Conservation (phyloP, 2,329 filamentous ascomycete genomes). For the Fusarium sp. region DNA sequence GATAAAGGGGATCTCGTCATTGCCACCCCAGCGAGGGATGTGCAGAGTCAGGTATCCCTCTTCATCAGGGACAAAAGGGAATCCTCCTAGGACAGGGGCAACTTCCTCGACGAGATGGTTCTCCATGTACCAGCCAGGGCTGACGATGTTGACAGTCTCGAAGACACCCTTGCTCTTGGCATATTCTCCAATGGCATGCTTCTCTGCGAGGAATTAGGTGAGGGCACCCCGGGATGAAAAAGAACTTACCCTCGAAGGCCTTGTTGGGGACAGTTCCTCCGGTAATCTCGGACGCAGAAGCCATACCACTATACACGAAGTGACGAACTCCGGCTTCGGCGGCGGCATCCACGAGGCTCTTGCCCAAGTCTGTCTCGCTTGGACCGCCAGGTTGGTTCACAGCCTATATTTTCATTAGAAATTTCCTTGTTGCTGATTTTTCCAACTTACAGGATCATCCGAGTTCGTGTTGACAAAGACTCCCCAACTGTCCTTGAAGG, state of each 20-base stretch:
- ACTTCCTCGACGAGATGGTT: constrained; percentile 52
- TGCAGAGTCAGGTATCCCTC: constrained; percentile 53
- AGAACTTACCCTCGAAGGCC: constrained; percentile 49
- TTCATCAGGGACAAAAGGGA: constrained; percentile 50
- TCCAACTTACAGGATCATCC: constrained; percentile 44
- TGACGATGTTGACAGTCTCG: constrained; percentile 50
- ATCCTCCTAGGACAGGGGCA: constrained; percentile 54
- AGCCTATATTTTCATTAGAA: constrained; percentile 29
- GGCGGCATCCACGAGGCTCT: constrained; percentile 49
- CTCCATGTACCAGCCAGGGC: constrained; percentile 57
- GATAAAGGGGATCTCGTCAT: constrained; percentile 52
- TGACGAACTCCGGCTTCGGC: constrained; percentile 49
- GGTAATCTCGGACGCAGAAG: constrained; percentile 48
- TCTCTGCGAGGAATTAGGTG: constrained; percentile 45
- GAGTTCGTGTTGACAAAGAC: constrained; percentile 51
- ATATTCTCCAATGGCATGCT: constrained; percentile 53
- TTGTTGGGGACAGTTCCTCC: constrained; percentile 47
- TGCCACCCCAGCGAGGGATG: constrained; percentile 54
- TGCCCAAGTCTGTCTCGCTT: constrained; percentile 52
- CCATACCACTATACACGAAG: constrained; percentile 52
- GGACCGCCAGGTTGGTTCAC: constrained; percentile 43
- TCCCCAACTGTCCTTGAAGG: constrained; percentile 49
- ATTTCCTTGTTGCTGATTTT: neutral
- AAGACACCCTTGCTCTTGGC: constrained; percentile 49
- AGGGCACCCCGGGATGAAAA: rapidly evolving